Evolutionary conservation across 2,329 filamentous ascomycete genomes (phyloP), one percentile per base, ranked within the genome.

Genomic region (Hymenoscyphus infarciens): DNA sequence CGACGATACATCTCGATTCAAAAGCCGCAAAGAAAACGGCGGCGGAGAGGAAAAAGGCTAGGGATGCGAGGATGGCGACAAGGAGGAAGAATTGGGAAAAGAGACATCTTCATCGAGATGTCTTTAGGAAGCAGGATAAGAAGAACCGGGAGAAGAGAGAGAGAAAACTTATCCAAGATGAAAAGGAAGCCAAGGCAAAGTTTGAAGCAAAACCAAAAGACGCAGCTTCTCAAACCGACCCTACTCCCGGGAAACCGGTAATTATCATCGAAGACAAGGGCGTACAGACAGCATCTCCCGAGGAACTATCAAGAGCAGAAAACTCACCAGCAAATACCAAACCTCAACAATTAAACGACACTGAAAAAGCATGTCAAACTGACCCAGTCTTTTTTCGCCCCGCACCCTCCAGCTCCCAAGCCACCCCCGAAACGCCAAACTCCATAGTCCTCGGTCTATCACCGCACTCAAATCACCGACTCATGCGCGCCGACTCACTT

Each of bases 61-160:
- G 66, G 56, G 67, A 70, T 27, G 74, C 80, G 27, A 80, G 83
- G 70, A 78, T 81, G 68, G 70, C 69, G 76, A 78, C 62, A 77
- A 81, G 62, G 0, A 81, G 79, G 56, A 72, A 74, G n/a, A 75
- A 79, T 65, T 83, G 82, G 79, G 78, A 82, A 72, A 79, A 76
- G 70, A 74, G 81, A 1, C 78, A 80, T 38, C 66, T 74, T 10
- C 75, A 71, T 58, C 72, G 75, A 56, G 74, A 76, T 29, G 73
- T 77, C 54, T 66, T 70, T n/a, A 75, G 73, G 57, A 77, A 76
- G 59, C 76, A 79, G 65, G 67, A 72, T 3, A 78, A 77, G 70
- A 74, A 75, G 57, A 75, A 81, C 53, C 72, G 72, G 45, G 75
- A 77, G 64, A 75, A 78, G 63, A 73, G 72, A 45, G 71, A 71